Base-by-base conservation (phyloP, 1,139 yeast species). In the Ogataea hybrid region DNA sequence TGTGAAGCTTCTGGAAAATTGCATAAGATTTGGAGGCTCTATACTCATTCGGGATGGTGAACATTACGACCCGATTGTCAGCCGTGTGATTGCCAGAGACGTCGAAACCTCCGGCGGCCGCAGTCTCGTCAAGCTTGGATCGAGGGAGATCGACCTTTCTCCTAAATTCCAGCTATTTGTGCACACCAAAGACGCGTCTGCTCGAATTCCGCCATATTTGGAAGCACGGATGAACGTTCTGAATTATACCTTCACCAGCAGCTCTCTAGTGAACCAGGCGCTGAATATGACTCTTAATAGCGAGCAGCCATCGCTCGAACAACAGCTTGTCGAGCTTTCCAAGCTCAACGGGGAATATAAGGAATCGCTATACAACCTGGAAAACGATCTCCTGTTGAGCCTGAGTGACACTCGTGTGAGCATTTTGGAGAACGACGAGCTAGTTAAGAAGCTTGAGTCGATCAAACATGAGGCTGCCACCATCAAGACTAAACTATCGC, bases 11-110 rank as follows among this genome's bases (percentile, higher is more conserved):
- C 62, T 90, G 20, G 96, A 88, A 57, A 84, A 88, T 56, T 82
- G 95, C 0, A 61, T 90, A 21, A 69, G 94, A 47, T 90, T 90
- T 68, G 97, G 98, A 7, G 89, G 88, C 4, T 58, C 75, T 0
- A 67, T 90, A 8, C 58, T 90, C 10, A 73, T 90, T 23, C 79
- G 78, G 52, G 94, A 90, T 62, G 88, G 90, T 3, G 97, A 90
- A 56, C 68, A 73, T 52, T 79, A 77, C 56, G 92, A 90, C 59
- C 95, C 97, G 0, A 65, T 85, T 10, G 58, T 90, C 17, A 77
- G 77, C 44, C 70, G 83, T 0, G 62, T 90, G 2, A 63, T 92
- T 34, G 71, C 79, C 41, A 68, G 69, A 34, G 95, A 87, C 47
- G 70, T 78, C 29, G 73, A 71, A 32, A 68, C 72, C 27, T 71